Evolutionary conservation across 2,329 filamentous ascomycete species (phyloP).

Genomic region (Fusarium concolor): DNA sequence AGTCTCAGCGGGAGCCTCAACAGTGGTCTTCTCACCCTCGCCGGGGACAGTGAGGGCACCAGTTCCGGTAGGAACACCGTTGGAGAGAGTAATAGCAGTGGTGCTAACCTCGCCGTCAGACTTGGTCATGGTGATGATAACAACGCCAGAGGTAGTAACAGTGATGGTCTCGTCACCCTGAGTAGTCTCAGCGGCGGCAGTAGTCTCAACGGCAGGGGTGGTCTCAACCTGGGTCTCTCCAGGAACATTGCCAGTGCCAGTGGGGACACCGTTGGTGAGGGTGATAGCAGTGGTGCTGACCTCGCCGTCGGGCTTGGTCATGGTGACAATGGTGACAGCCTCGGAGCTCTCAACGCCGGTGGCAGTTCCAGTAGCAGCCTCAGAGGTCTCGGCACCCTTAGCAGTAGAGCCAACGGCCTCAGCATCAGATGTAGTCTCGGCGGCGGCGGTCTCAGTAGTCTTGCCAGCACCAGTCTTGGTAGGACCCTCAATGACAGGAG

Average conservation of each 20-base stretch:
- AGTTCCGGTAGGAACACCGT: constrained; percentile 26
- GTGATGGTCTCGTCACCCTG: constrained; percentile 15
- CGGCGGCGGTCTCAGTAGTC: constrained; percentile 21
- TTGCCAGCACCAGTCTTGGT: constrained; percentile 27
- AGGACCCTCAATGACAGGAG: constrained; percentile 37
- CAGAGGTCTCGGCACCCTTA: constrained; percentile 31
- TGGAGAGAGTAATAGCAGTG: constrained; percentile 26
- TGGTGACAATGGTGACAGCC: constrained; percentile 28
- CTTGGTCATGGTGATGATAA: constrained; percentile 36
- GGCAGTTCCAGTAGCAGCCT: constrained; percentile 11
- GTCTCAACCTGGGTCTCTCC: constrained; percentile 14
- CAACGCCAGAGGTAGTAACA: constrained; percentile 12
- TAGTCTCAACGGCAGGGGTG: constrained; percentile 1
- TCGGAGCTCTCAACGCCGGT: constrained; percentile 14
- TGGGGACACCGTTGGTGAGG: constrained; percentile 27
- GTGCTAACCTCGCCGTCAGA: constrained; percentile 31
- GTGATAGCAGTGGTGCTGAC: constrained; percentile 26
- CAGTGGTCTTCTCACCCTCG: constrained; percentile 17
- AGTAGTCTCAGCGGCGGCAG: constrained; percentile 15
- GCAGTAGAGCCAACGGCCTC: constrained; percentile 21
- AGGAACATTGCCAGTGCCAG: constrained; percentile 28
- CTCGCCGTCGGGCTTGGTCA: constrained; percentile 38
- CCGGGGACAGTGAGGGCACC: constrained; percentile 20
- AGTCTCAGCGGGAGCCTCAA: constrained; percentile 2
- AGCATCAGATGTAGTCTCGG: constrained; percentile 20